Percentiles rank a stretch among this genome's conserved stretches.
Conservation (phyloP, 148 eudicot genomes). For the Chenopodium album region DNA sequence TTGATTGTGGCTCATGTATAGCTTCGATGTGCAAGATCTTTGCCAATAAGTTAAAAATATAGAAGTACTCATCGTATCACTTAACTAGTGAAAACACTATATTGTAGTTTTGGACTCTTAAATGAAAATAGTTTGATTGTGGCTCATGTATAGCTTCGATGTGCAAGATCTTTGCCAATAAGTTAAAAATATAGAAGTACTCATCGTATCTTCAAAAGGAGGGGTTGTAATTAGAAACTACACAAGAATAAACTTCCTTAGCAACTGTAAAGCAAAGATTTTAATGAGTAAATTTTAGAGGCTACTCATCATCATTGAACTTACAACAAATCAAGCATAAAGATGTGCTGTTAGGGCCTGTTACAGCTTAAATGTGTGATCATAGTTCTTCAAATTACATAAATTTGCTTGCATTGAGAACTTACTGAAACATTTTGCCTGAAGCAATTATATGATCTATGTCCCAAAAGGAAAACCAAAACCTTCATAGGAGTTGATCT, state of each 20-base stretch:
- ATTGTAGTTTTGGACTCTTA: constrained; percentile 5
- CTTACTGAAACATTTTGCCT: background rate
- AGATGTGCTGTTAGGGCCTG: background rate
- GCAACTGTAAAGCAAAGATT: background rate
- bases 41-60: background rate
- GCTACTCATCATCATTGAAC: background rate
- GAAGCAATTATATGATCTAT: background rate
- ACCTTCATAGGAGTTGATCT: background rate
- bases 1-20: constrained; percentile 18
- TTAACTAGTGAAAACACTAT: background rate
- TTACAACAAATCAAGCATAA: too few relatives aligned
- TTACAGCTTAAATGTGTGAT: background rate
- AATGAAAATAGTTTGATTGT: constrained; percentile 10
- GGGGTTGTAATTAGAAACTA: background rate
- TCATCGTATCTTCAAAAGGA: background rate
- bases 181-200: background rate
- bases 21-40: background rate
- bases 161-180: constrained; percentile 2
- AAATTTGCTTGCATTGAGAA: background rate
- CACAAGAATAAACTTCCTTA: background rate
- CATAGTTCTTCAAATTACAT: too few relatives aligned
- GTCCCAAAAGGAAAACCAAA: constrained; percentile 1
- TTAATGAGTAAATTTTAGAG: background rate
- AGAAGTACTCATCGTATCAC: background rate
- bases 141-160: constrained; percentile 9